Evolutionary conservation across 2,329 filamentous ascomycete genomes (phyloP), one percentile per base, ranked within the genome.

Genomic region (Verticillium zaregamsianum): DNA sequence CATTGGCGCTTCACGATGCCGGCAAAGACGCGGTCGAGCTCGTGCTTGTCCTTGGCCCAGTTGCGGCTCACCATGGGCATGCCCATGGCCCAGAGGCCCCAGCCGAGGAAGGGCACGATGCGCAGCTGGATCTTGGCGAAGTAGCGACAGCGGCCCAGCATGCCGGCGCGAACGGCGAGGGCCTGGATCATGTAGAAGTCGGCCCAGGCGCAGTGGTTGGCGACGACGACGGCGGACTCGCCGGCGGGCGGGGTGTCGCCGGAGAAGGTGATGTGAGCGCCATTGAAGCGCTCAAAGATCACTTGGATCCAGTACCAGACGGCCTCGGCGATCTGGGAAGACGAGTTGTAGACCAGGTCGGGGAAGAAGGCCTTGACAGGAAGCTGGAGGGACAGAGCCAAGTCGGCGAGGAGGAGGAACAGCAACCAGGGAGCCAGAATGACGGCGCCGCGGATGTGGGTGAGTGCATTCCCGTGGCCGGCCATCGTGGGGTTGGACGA

Each of bases 141-240:
- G 77, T 85, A 88, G 32, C 84, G 80, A 68, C 83, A 87, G 58
- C 83, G 77, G n/a, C 82, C 77, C 8, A 88, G 78, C 86, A 89
- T 89, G 60, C 78, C 79, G 14, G 81, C 73, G 52, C 75, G 75
- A 57, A 80, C 67, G 15, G 85, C 85, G 52, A 87, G 72, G 40
- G 80, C 79, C 72, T 89, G 85, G 65, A 88, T 84, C 77, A 87
- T 81, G 74, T 87, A 89, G 69, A 89, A 87, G 71, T 88, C 86
- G 61, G 79, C 77, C 86, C 85, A 88, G 59, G 78, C 79, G 45
- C 86, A 80, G 72, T 88, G 86, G 69, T 88, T 87, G 60, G 80
- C 76, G 59, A 88, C 74, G 35, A 88, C 82, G 59, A 89, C 81
- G 60, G 84, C 85, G 31, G 81, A 85, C 72, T 89, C 86, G n/a